phyloP scores from a whole-genome alignment of 2,329 filamentous ascomycete species.

The Hypomyces rosellus region DNA sequence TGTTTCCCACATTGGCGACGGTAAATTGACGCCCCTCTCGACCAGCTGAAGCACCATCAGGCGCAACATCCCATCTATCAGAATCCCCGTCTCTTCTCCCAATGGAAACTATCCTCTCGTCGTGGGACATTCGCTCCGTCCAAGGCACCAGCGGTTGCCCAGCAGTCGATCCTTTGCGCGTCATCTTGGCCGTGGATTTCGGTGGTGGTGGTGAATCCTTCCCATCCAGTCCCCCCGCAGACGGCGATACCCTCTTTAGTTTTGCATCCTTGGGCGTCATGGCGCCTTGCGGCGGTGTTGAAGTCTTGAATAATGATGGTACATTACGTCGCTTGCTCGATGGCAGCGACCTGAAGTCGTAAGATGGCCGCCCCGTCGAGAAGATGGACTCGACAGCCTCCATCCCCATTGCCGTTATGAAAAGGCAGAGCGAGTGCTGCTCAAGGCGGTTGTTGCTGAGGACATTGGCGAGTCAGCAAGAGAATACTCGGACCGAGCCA shows the following conservation, averaged over 20 bases:
- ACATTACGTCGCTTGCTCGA: slow-evolving; percentile 9
- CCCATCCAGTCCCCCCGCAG: neutral
- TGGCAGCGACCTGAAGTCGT: slow-evolving; percentile 7
- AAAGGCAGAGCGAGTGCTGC: slow-evolving; percentile 12
- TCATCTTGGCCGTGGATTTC: slow-evolving; percentile 8
- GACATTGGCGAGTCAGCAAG: slow-evolving; percentile 1
- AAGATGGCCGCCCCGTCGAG: slow-evolving; percentile 13
- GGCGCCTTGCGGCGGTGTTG: neutral
- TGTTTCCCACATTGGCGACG: slow-evolving; percentile 76
- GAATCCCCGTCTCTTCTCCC: slow-evolving; percentile 48
- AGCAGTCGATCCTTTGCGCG: slow-evolving; percentile 15
- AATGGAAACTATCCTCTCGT: slow-evolving; percentile 30
- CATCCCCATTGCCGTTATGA: slow-evolving; percentile 14
- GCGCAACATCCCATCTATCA: slow-evolving; percentile 49
- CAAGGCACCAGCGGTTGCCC: slow-evolving; percentile 37
- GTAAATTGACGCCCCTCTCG: slow-evolving; percentile 68
- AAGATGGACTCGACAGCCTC: slow-evolving; percentile 16
- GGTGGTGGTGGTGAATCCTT: slow-evolving; percentile 12
- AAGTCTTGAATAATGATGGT: neutral
- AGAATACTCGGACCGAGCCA: neutral
- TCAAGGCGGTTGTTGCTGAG: slow-evolving; percentile 9
- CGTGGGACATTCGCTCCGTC: slow-evolving; percentile 40
- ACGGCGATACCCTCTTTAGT: neutral
- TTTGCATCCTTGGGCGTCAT: slow-evolving; percentile 7
- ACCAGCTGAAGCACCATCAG: slow-evolving; percentile 54